These are phyloP conservation scores for Tephrocybe sp. DNA, from an alignment of 768 basidiomycete species.

Conservation along the genomic window DNA sequence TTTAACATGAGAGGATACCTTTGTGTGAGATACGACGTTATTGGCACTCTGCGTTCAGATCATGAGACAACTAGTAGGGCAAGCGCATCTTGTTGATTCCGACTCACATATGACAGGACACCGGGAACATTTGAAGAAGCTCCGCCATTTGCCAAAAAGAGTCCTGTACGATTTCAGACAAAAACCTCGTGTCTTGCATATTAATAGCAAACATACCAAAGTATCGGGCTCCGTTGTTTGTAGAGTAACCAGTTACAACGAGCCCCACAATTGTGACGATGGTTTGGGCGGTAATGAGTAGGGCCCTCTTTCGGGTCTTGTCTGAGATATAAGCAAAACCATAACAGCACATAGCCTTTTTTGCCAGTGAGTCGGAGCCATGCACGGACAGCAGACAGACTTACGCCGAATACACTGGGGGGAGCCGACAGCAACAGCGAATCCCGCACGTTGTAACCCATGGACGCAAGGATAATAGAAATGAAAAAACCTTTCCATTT, in stretches of 20 bases:
- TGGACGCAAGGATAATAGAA: constrained; percentile 32
- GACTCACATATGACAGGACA: constrained; percentile 36
- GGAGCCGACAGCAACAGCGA: constrained; percentile 34
- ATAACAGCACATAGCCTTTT: constrained; percentile 33
- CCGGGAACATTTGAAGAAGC: constrained; percentile 34
- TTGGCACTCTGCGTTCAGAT: constrained; percentile 27
- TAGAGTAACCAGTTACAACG: constrained; percentile 27
- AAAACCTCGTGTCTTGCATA: background rate
- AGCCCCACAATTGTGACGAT: constrained; percentile 33
- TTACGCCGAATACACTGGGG: constrained; percentile 31
- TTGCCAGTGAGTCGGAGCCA: background rate
- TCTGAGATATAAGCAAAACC: constrained; percentile 38
- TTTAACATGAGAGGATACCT: constrained; percentile 13
- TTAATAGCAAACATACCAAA: constrained; percentile 19
- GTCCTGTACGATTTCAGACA: constrained; percentile 11
- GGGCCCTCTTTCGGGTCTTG: constrained; percentile 30
- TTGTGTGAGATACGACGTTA: constrained; percentile 34
- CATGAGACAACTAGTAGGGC: background rate
- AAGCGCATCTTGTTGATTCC: background rate
- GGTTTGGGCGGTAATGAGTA: constrained; percentile 31
- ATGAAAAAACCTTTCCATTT: constrained; percentile 25
- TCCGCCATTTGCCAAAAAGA: constrained; percentile 35
- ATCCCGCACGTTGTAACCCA: constrained; percentile 29
- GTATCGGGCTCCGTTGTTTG: constrained; percentile 28
- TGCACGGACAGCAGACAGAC: constrained; percentile 1